These are phyloP conservation scores for Saprolegnia parasitica DNA, from an alignment of 352 stramenopile species.

Conservation along the genomic window DNA sequence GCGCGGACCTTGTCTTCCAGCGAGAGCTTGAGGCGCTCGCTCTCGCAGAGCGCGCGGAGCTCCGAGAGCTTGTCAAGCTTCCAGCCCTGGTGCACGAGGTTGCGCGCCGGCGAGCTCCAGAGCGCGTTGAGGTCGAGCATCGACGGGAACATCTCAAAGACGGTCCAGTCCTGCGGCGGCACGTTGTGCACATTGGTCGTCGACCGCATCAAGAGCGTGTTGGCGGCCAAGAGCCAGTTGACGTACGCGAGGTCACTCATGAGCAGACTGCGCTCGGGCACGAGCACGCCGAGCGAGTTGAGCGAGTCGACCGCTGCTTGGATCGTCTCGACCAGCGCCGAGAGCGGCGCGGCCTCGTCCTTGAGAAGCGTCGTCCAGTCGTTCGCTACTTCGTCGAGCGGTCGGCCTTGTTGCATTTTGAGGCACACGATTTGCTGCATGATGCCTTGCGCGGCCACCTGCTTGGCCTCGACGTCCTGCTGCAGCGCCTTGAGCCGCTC, in stretches of 20 bases:
- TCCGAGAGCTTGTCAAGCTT: constrained; percentile 22
- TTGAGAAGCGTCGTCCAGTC: constrained; percentile 4
- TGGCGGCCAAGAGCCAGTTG: constrained; percentile 25
- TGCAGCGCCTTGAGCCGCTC: constrained; percentile 33
- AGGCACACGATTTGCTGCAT: constrained; percentile 9
- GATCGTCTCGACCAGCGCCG: constrained; percentile 21
- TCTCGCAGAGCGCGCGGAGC: constrained; percentile 8
- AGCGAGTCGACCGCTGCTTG: constrained; percentile 15
- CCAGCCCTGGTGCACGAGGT: constrained; percentile 11
- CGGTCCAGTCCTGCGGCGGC: neutral
- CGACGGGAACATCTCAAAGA: constrained; percentile 20
- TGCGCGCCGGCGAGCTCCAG: constrained; percentile 13
- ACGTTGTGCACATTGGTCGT: constrained; percentile 19
- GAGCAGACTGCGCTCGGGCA: constrained; percentile 14
- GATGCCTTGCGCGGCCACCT: constrained; percentile 28
- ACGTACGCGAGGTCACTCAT: constrained; percentile 20
- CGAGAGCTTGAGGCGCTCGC: constrained; percentile 14
- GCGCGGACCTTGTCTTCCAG: neutral
- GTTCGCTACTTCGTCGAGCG: constrained; percentile 1
- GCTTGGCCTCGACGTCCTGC: constrained; percentile 34
- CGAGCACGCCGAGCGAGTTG: neutral
- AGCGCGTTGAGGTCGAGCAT: constrained; percentile 13
- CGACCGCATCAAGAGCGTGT: constrained; percentile 14
- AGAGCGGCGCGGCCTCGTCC: constrained; percentile 3
- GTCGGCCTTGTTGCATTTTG: constrained; percentile 13